phyloP scores from a whole-genome alignment of 495 filamentous ascomycete genomes.

The Apodospora peruviana region DNA sequence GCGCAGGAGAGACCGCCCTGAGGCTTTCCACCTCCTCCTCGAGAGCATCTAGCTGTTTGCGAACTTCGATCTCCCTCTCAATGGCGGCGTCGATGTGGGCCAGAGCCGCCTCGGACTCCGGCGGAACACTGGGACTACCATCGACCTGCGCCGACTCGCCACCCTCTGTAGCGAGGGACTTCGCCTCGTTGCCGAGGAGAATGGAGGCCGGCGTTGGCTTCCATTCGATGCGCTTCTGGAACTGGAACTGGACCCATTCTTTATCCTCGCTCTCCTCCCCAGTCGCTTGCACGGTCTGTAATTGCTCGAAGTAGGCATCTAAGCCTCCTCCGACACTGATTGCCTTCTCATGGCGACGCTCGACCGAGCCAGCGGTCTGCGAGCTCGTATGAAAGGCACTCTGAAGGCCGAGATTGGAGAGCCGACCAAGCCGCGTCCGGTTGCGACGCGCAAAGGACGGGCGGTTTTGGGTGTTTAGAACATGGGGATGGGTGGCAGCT shows the following conservation, averaged over 20 bases:
- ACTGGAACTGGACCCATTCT: slow-evolving; percentile 89
- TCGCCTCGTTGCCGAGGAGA: slow-evolving; percentile 45
- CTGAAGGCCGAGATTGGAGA: slow-evolving; percentile 60
- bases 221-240: slow-evolving; percentile 81
- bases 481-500: slow-evolving; percentile 80
- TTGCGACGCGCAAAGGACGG: slow-evolving; percentile 48
- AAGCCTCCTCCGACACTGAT: slow-evolving; percentile 45
- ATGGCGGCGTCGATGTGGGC: slow-evolving; percentile 46
- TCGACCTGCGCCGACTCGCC: slow-evolving; percentile 16
- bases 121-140: slow-evolving; percentile 15
- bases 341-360: slow-evolving; percentile 39
- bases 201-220: slow-evolving; percentile 53
- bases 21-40: slow-evolving; percentile 39
- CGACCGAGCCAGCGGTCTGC: slow-evolving; percentile 22
- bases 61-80: slow-evolving; percentile 42
- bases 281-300: slow-evolving; percentile 68
- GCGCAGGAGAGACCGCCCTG: slow-evolving; percentile 28
- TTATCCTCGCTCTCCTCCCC: slow-evolving; percentile 51
- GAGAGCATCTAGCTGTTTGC: slow-evolving; percentile 38
- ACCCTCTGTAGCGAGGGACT: slow-evolving; percentile 31
- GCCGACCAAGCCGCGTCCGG: slow-evolving; percentile 49
- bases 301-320: slow-evolving; percentile 84
- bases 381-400: slow-evolving; percentile 63
- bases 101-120: slow-evolving; percentile 37
- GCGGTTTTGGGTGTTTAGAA: slow-evolving; percentile 65